Evolutionary conservation across 2,329 filamentous ascomycete genomes (phyloP).

Genomic region (Fusarium secorum): DNA sequence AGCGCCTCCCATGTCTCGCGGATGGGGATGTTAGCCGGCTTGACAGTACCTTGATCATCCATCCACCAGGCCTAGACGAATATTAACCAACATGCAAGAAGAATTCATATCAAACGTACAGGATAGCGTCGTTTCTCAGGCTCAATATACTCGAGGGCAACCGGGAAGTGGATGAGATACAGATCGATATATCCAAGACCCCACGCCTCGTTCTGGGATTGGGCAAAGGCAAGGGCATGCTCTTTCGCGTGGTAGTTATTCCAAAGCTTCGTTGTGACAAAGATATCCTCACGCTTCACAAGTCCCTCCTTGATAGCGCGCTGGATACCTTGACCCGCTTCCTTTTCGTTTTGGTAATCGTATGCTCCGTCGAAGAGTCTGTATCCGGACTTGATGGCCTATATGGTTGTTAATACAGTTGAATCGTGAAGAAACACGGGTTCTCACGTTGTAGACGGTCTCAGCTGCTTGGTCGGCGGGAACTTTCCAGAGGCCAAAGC

Average conservation of each 20-base stretch:
- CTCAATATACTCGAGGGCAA: conserved; percentile 54
- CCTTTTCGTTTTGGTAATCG: conserved; percentile 70
- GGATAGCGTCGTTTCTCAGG: conserved; percentile 52
- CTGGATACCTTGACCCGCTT: conserved; percentile 70
- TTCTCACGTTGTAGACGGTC: conserved; percentile 66
- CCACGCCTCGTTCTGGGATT: conserved; percentile 80
- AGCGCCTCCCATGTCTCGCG: conserved; percentile 83
- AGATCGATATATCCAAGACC: conserved; percentile 87
- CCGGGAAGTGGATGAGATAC: conserved; percentile 77
- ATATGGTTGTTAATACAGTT: not conserved
- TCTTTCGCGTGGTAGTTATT: conserved; percentile 85
- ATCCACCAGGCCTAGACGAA: conserved; percentile 44
- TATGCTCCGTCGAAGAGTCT: conserved; percentile 61
- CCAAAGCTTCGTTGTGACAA: conserved; percentile 91
- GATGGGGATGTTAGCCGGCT: conserved; percentile 68
- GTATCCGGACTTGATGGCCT: conserved; percentile 62
- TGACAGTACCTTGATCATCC: conserved; percentile 58
- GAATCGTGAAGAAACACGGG: not conserved
- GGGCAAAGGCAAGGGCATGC: conserved; percentile 74
- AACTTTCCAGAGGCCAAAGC: conserved; percentile 76
- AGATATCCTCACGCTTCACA: conserved; percentile 78
- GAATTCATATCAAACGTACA: conserved; percentile 21
- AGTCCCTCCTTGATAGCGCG: conserved; percentile 64
- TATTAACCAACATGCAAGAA: not conserved
- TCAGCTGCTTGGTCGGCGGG: conserved; percentile 54